Conservation (phyloP, 2,329 filamentous ascomycete genomes). For the Neofusicoccum umdonicola region DNA sequence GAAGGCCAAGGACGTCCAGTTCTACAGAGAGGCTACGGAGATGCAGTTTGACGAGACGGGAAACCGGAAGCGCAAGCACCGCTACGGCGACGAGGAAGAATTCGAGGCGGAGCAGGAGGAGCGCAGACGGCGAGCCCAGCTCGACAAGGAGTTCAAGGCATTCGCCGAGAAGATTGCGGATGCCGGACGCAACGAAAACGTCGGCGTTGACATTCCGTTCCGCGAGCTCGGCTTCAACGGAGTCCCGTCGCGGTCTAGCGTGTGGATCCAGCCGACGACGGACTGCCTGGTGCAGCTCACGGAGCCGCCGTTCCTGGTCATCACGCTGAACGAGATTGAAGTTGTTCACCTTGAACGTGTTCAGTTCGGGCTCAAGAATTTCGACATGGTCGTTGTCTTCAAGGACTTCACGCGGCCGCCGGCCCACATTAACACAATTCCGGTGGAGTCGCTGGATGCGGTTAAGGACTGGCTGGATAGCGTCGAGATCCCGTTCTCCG, state of each 20-base stretch:
- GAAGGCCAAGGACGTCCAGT: slow-evolving; percentile 98
- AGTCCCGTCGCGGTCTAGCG: slow-evolving; percentile 92
- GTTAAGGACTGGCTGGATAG: slow-evolving; percentile 98
- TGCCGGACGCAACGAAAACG: slow-evolving; percentile 83
- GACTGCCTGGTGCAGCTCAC: slow-evolving; percentile 97
- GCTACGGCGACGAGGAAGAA: slow-evolving; percentile 96
- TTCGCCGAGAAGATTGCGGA: slow-evolving; percentile 98
- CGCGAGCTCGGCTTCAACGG: slow-evolving; percentile 95
- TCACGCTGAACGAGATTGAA: slow-evolving; percentile 94
- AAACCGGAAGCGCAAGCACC: slow-evolving; percentile 95
- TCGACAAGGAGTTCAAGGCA: slow-evolving; percentile 92
- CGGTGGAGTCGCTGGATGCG: slow-evolving; percentile 87
- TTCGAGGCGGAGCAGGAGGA: slow-evolving; percentile 99
- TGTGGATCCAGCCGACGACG: slow-evolving; percentile 92
- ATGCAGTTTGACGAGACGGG: slow-evolving; percentile 99
- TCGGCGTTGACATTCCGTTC: slow-evolving; percentile 95
- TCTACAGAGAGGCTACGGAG: slow-evolving; percentile 95
- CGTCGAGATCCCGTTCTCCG: slow-evolving; percentile 89
- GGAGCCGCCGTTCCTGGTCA: slow-evolving; percentile 92
- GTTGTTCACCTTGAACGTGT: slow-evolving; percentile 95
- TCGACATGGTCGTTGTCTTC: slow-evolving; percentile 97
- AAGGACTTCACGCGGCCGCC: slow-evolving; percentile 93
- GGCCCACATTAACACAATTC: slow-evolving; percentile 96
- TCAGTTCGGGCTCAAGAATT: slow-evolving; percentile 95
- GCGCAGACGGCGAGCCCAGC: slow-evolving; percentile 80